Evolutionary conservation across 345 rosid genomes (phyloP).

Genomic region (Excoecaria cochinchinensis): DNA sequence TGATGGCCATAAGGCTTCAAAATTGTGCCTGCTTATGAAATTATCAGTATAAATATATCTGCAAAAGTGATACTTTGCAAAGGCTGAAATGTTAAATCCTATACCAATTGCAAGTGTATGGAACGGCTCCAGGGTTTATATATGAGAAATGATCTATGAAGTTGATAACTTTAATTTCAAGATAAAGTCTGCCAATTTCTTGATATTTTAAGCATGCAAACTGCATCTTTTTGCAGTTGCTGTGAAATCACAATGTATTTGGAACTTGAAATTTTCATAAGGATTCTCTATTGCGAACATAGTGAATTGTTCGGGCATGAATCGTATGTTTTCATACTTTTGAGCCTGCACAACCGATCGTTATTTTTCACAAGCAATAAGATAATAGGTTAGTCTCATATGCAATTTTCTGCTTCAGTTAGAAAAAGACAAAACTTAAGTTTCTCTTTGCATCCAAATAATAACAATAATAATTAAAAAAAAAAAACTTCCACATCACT

Average conservation of each 20-base stretch:
- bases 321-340: neutral
- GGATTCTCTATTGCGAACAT: neutral
- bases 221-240: neutral
- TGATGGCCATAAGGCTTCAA: neutral
- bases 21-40: neutral
- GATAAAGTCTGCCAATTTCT: neutral
- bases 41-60: neutral
- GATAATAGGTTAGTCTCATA: neutral
- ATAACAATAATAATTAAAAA: neutral
- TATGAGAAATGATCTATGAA: neutral
- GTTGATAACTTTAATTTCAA: neutral
- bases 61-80: neutral
- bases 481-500: slow-evolving; percentile 3
- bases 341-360: neutral
- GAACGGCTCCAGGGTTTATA: neutral
- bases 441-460: neutral
- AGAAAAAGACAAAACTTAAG: neutral
- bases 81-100: neutral
- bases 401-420: neutral
- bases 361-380: neutral
- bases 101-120: neutral
- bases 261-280: neutral
- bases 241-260: neutral
- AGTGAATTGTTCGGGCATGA: neutral
- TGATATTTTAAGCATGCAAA: neutral